Percentiles rank a stretch among this genome's conserved stretches.
phyloP scores from a whole-genome alignment of 495 filamentous ascomycete species.

The Podospora pseudocomata region DNA sequence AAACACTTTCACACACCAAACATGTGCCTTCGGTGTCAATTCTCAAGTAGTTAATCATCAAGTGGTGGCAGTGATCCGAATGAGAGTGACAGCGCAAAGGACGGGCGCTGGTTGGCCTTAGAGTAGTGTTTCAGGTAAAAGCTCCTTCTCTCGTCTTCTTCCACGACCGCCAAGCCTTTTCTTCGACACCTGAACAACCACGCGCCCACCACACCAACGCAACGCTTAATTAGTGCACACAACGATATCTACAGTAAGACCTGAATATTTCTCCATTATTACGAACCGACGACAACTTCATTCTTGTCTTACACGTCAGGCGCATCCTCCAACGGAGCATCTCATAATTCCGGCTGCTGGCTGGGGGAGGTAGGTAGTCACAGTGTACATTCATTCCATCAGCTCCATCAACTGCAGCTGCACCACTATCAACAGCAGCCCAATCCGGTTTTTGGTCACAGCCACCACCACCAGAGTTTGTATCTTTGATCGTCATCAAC shows the following conservation, averaged over 20 bases:
- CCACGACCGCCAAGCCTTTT: slow-evolving; percentile 1
- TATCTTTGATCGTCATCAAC: neutral
- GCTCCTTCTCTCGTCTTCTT: slow-evolving; percentile 1
- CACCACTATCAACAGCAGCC: neutral
- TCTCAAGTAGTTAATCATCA: neutral
- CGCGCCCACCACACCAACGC: neutral
- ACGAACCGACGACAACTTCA: neutral
- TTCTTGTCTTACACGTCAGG: too few relatives aligned
- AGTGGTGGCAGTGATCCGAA: neutral
- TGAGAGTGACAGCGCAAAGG: neutral
- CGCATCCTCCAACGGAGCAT: neutral
- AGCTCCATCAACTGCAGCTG: neutral
- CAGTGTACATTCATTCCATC: neutral
- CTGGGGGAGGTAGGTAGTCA: neutral
- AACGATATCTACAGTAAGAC: too few relatives aligned
- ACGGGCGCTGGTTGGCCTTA: slow-evolving; percentile 26
- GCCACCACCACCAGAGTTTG: neutral
- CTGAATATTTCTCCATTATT: too few relatives aligned
- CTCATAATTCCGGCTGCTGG: neutral
- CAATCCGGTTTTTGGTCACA: neutral
- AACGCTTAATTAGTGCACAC: slow-evolving; percentile 3
- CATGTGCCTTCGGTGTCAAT: neutral
- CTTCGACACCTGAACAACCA: slow-evolving; percentile 3
- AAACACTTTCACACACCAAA: neutral
- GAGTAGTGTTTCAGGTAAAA: slow-evolving; percentile 31